Conservation (phyloP, 495 filamentous ascomycete species). For the Penicillium lividum region DNA sequence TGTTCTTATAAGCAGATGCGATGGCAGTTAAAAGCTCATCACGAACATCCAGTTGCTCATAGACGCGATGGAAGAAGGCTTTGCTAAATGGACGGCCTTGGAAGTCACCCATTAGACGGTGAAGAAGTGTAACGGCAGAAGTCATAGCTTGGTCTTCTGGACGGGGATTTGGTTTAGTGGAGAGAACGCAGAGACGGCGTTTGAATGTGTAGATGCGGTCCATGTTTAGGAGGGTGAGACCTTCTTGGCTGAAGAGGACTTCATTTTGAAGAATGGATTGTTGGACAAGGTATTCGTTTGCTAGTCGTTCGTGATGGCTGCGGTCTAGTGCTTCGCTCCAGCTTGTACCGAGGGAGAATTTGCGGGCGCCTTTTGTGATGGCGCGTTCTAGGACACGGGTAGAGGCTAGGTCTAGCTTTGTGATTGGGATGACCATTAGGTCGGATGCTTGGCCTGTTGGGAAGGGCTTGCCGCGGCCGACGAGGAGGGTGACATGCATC, state of each 20-base stretch:
- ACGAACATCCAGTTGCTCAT: conserved; percentile 60
- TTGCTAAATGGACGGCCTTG: conserved; percentile 58
- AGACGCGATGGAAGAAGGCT: conserved; percentile 59
- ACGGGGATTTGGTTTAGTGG: conserved; percentile 31
- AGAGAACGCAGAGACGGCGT: conserved; percentile 59
- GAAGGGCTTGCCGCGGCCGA: conserved; percentile 49
- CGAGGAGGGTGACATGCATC: conserved; percentile 50
- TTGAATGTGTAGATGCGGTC: conserved; percentile 77
- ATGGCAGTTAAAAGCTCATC: conserved; percentile 56
- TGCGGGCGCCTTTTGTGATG: conserved; percentile 42
- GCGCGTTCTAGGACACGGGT: conserved; percentile 42
- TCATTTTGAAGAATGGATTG: conserved; percentile 70
- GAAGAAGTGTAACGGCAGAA: conserved; percentile 57
- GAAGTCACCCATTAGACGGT: conserved; percentile 61
- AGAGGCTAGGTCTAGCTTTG: conserved; percentile 37
- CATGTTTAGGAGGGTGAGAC: conserved; percentile 64
- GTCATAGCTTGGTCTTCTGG: conserved; percentile 41
- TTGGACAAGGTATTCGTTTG: conserved; percentile 57
- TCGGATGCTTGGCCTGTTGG: conserved; percentile 45
- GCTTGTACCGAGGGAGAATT: conserved; percentile 46
- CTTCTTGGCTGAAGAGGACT: conserved; percentile 68
- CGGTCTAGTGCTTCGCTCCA: conserved; percentile 45
- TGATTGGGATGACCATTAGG: conserved; percentile 48
- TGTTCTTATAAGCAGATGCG: conserved; percentile 56
- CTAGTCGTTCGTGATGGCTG: conserved; percentile 38